phyloP scores from a whole-genome alignment of 441 rosid genomes.

The Erodium chrysanthum region DNA sequence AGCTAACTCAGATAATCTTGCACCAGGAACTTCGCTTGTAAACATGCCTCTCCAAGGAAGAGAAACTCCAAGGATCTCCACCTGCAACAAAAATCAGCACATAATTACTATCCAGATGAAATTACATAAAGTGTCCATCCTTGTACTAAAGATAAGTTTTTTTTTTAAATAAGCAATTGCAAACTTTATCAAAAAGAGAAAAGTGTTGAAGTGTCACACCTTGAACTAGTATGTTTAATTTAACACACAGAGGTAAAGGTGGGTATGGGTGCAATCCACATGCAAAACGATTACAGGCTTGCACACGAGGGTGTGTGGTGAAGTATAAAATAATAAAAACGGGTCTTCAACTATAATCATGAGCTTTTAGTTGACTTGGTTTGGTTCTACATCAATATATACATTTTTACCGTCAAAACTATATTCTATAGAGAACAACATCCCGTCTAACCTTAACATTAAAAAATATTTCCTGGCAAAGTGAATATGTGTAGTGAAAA shows the following conservation, averaged over 20 bases:
- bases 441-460: background rate
- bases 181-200: too few species aligned
- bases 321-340: background rate
- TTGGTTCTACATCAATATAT: background rate
- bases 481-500: background rate
- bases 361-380: background rate
- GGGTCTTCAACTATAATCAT: background rate
- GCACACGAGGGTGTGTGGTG: background rate
- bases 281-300: background rate
- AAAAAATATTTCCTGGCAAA: background rate
- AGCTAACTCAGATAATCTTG: constrained; percentile 41
- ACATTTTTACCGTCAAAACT: background rate
- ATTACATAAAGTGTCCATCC: background rate
- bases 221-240: too few species aligned
- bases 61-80: constrained; percentile 88
- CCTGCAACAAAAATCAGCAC: constrained; percentile 38
- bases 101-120: constrained; percentile 12
- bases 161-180: background rate
- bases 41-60: constrained; percentile 77
- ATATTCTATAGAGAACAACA: background rate
- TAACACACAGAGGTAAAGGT: too few species aligned
- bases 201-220: too few species aligned
- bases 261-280: background rate
- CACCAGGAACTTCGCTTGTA: constrained; percentile 42
- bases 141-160: background rate